These are phyloP conservation scores for Sporothrix brunneoviolacea DNA, from an alignment of 2,329 filamentous ascomycete genomes.

Conservation along the genomic window DNA sequence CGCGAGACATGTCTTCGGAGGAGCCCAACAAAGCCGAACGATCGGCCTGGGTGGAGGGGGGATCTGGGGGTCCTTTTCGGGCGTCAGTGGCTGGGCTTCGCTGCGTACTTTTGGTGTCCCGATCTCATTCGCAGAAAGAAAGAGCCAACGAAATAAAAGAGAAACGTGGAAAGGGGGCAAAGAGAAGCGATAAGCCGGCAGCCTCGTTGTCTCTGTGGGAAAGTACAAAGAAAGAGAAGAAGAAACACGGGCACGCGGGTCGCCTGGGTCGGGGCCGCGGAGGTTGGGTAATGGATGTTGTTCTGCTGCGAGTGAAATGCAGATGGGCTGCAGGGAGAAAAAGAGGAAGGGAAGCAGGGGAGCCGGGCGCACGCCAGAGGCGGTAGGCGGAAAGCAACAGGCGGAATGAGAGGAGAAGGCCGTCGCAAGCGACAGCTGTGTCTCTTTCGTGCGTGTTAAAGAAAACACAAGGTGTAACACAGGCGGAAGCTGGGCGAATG, in stretches of 20 bases:
- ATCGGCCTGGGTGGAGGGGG: not conserved
- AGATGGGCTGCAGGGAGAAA: too few relatives aligned
- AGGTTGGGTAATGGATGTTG: too few relatives aligned
- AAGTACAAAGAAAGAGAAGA: too few relatives aligned
- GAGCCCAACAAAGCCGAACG: constrained; percentile 12
- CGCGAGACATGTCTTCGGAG: constrained; percentile 25
- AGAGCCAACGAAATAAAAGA: too few relatives aligned
- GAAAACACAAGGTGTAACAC: constrained; percentile 4
- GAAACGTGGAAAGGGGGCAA: too few relatives aligned
- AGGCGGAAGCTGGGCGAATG: not conserved
- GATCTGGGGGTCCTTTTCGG: constrained; percentile 3
- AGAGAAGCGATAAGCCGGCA: not conserved
- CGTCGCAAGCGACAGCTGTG: constrained; percentile 5
- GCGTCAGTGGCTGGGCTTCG: constrained; percentile 7
- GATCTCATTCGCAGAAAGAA: not conserved
- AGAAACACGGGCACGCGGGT: too few relatives aligned
- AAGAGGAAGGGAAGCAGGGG: too few relatives aligned
- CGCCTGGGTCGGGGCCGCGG: too few relatives aligned
- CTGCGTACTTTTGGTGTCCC: not conserved
- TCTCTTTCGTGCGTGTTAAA: not conserved
- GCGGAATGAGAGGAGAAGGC: not conserved
- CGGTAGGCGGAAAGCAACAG: not conserved
- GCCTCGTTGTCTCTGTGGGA: too few relatives aligned
- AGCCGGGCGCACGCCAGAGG: too few relatives aligned
- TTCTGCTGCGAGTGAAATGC: too few relatives aligned